Conservation (phyloP, 2,329 filamentous ascomycete genomes). For the Gliomastix tumulicola region DNA sequence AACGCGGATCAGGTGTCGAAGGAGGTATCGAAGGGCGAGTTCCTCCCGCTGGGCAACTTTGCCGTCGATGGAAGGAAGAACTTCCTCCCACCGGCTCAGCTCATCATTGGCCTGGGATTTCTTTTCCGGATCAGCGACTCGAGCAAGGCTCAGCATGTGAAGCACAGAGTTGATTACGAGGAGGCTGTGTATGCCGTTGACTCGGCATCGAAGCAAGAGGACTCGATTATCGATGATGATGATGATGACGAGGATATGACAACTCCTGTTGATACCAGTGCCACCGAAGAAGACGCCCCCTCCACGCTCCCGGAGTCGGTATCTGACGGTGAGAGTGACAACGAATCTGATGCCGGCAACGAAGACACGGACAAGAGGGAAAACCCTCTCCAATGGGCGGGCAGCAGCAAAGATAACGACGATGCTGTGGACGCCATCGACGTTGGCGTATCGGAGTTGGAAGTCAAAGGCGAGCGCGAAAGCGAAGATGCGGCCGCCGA, state of each 20-base stretch:
- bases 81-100: conserved; percentile 77
- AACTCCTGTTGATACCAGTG: not conserved
- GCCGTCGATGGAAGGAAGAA: conserved; percentile 83
- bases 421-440: conserved; percentile 14
- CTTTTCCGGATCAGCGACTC: conserved; percentile 86
- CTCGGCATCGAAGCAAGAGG: conserved; percentile 12
- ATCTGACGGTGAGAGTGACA: conserved; percentile 8
- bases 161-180: conserved; percentile 46
- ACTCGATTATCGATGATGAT: conserved; percentile 3
- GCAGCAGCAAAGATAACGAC: conserved; percentile 9
- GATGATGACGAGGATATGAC: not conserved
- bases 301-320: too few relatives aligned
- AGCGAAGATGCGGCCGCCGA: conserved; percentile 12
- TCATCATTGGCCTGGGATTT: conserved; percentile 81
- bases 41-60: conserved; percentile 71
- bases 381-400: conserved; percentile 26
- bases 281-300: not conserved
- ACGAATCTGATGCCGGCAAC: conserved; percentile 10
- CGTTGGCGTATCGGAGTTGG: conserved; percentile 14
- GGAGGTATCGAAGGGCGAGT: conserved; percentile 71
- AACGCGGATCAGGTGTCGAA: conserved; percentile 86
- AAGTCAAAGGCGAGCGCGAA: too few relatives aligned
- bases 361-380: conserved; percentile 19
- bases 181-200: conserved; percentile 12
- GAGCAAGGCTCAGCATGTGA: conserved; percentile 73